Evolutionary conservation across 768 basidiomycete genomes (phyloP).

Genomic region (Boletus coccyginus): DNA sequence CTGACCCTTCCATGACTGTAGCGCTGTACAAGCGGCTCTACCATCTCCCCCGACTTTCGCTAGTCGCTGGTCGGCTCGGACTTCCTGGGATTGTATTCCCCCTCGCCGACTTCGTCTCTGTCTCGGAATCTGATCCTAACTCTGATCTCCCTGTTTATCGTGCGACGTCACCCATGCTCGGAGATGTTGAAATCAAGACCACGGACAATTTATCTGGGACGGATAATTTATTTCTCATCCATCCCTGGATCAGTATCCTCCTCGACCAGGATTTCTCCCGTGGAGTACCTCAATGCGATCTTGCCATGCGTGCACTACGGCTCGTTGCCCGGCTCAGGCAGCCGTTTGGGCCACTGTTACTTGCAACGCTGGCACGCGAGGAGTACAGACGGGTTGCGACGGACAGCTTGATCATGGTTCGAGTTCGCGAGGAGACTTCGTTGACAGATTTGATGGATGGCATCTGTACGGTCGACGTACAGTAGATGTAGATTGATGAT

Average conservation of each 20-base stretch:
- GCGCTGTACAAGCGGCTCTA: background rate
- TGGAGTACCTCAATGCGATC: background rate
- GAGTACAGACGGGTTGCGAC: background rate
- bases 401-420: background rate
- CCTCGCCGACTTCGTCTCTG: background rate
- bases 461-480: background rate
- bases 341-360: conserved; percentile 2
- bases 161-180: background rate
- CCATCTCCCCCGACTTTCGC: background rate
- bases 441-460: background rate
- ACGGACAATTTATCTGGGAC: background rate
- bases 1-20: background rate
- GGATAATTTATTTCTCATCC: conserved; percentile 1
- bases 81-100: conserved; percentile 6
- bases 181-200: conserved; percentile 5
- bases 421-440: background rate
- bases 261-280: background rate
- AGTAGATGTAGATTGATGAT: background rate
- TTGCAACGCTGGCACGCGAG: background rate
- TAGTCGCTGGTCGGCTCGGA: background rate
- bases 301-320: background rate
- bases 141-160: background rate
- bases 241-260: conserved; percentile 11
- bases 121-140: too few species aligned
- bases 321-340: background rate